Evolutionary conservation across 441 rosid genomes (phyloP).

Genomic region (Cnidoscolus chayamansa): DNA sequence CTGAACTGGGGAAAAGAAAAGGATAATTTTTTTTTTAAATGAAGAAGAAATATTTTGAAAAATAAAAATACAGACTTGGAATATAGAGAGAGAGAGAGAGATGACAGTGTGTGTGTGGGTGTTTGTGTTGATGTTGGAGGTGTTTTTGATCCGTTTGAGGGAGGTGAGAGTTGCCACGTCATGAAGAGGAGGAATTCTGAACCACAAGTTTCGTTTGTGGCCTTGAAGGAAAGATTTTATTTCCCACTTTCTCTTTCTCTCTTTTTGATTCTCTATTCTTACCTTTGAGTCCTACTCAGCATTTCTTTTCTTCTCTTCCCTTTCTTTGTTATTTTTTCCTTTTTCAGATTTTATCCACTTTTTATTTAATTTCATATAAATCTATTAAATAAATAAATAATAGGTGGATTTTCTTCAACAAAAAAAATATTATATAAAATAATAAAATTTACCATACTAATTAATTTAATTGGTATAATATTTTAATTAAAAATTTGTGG

Average conservation of each 20-base stretch:
- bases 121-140: conserved; percentile 20
- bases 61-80: conserved; percentile 21
- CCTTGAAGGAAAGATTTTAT: conserved; percentile 35
- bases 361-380: too few relatives aligned
- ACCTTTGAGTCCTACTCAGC: conserved; percentile 42
- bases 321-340: not conserved
- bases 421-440: too few relatives aligned
- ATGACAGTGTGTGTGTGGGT: conserved; percentile 25
- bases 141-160: conserved; percentile 45
- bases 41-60: not conserved
- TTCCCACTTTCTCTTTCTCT: conserved; percentile 26
- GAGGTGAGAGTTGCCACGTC: conserved; percentile 54
- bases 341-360: not conserved
- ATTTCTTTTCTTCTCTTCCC: not conserved
- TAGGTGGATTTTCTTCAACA: too few relatives aligned
- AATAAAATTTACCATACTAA: too few relatives aligned
- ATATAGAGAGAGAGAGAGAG: conserved; percentile 37
- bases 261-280: conserved; percentile 24
- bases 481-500: conserved; percentile 14
- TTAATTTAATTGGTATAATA: too few relatives aligned
- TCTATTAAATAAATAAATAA: too few relatives aligned
- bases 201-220: conserved; percentile 76
- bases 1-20: not conserved
- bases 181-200: conserved; percentile 40
- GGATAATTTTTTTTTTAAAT: not conserved